phyloP scores from a whole-genome alignment of 2,329 filamentous ascomycete species.

The Fusarium sp. region DNA sequence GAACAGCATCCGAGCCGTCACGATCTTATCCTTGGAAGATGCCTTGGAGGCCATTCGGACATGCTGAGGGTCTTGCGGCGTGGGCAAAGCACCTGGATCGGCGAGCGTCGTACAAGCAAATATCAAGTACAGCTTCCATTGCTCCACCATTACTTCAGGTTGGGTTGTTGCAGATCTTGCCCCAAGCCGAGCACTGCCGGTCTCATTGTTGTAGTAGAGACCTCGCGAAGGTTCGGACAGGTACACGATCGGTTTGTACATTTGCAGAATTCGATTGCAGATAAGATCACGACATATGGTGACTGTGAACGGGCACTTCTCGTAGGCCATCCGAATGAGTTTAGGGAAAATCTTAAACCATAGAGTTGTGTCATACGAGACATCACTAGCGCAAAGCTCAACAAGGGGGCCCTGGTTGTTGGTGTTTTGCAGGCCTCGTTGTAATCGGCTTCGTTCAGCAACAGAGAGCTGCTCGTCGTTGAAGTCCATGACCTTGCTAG shows the following conservation, averaged over 20 bases:
- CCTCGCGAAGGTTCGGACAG: slow-evolving; percentile 79
- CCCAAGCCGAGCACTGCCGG: slow-evolving; percentile 63
- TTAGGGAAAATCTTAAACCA: slow-evolving; percentile 99
- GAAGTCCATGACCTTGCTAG: slow-evolving; percentile 87
- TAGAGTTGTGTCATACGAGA: slow-evolving; percentile 91
- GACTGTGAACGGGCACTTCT: slow-evolving; percentile 90
- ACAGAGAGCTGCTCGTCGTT: slow-evolving; percentile 92
- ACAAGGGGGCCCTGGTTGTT: slow-evolving; percentile 88
- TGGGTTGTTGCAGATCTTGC: slow-evolving; percentile 74
- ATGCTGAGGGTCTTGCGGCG: slow-evolving; percentile 73
- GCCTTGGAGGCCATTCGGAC: slow-evolving; percentile 81
- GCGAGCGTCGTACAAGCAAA: slow-evolving; percentile 97
- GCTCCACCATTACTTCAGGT: slow-evolving; percentile 89
- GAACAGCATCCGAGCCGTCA: slow-evolving; percentile 89
- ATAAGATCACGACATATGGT: slow-evolving; percentile 91
- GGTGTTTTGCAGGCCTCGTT: slow-evolving; percentile 87
- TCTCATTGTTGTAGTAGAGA: slow-evolving; percentile 70
- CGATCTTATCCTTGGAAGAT: slow-evolving; percentile 78
- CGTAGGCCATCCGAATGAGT: slow-evolving; percentile 87
- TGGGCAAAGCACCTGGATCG: slow-evolving; percentile 73
- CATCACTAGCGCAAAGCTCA: slow-evolving; percentile 94
- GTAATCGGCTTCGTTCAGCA: slow-evolving; percentile 89
- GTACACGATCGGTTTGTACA: slow-evolving; percentile 85
- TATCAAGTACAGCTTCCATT: slow-evolving; percentile 97
- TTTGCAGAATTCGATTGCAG: slow-evolving; percentile 90